Evolutionary conservation across 2,329 filamentous ascomycete species (phyloP), one percentile per base, ranked within the genome.

Genomic region (Colletotrichum lupini): DNA sequence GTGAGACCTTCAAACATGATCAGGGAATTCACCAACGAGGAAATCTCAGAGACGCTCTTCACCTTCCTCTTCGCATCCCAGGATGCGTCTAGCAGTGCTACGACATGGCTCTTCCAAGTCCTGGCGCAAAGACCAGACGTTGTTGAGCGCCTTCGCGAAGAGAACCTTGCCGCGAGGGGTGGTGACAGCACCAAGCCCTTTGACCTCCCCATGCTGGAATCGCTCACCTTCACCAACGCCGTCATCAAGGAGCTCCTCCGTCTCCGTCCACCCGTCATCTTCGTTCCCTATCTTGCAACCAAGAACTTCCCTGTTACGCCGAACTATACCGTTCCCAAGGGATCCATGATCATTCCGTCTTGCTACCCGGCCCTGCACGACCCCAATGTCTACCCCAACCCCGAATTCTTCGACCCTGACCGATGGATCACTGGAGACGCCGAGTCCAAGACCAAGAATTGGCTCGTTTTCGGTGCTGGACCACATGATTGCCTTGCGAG

Each of bases 61-160:
- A 88, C 87, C 0, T 89, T 89, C 76, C 79, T 89, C 14, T 89
- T 89, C 60, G 87, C 87, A 0, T 87, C 87, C 0, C 87, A 89
- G 70, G 87, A 89, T 74, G 87, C 87, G 1, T 87, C 85, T 0
- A 88, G 86, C 77, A 88, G 87, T 68, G 83, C 87, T 9, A 88
- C 87, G 0, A 88, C 85, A 0, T 89, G 86, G 86, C 76, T 88
- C 0, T 89, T 89, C 78, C 87, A 89, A 71, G 79, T 87, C 37
- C 80, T 88, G 1, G 87, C 87, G 2, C 86, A 89, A 69, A 77
- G 86, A 2, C 86, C 86, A 0, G 87, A 88, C 56, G 83, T 89
- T 0, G 80, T 88, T 0, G 77, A 83, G 22, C 81, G 82, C 1
- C 30, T 89, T 3, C 83, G 87, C 2, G 79, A 83, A 35, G 87